Base-by-base conservation (phyloP, 768 basidiomycete genomes). In the Phylloporus sp. region DNA sequence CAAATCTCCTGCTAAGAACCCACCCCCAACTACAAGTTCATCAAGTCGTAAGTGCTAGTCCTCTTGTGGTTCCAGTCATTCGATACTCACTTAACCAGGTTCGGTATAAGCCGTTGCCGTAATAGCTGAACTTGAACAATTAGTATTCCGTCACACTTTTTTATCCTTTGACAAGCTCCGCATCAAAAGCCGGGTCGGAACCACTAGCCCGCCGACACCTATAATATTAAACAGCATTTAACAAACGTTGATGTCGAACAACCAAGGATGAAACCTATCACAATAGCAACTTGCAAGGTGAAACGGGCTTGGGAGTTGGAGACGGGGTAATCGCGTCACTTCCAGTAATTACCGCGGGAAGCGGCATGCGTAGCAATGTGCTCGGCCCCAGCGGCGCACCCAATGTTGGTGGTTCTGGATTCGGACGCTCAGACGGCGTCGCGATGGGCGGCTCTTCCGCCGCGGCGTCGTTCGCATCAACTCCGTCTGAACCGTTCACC, bases 351-450 rank as follows among this genome's bases (percentile, higher is more conserved):
- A 76, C 58, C 0, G 74, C 70, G 35, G 76, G 71, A 8, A 73
- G 64, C 1, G 62, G 60, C 49, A 69, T 66, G 50, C 69, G 71
- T 7, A 60, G 65, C 24, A 61, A 61, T 22, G 76, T 73, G 45
- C 70, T 72, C 0, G 80, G 80, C 5, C 57, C 60, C 44, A 62
- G 43, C 29, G 68, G 67, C 11, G 82, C 83, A 18, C 75, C 68
- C 35, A 66, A 74, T 10, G 73, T 68, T 8, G 81, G 82, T 3
- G 81, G 80, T 52, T 83, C 79, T 5, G 82, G 82, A 49, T 84
- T 84, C 49, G 74, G 73, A 2, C 80, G 82, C 1, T 70, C 73
- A 23, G 72, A 67, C 0, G 83, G 83, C 1, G 83, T 85, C 46
- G 49, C 59, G 6, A 49, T 63, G 49, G 50, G 50, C 56, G 68